Evolutionary conservation across 1,284 basidiomycete species (phyloP), one percentile per base, ranked within the genome.

Genomic region (Fomitiporia mediterranea): DNA sequence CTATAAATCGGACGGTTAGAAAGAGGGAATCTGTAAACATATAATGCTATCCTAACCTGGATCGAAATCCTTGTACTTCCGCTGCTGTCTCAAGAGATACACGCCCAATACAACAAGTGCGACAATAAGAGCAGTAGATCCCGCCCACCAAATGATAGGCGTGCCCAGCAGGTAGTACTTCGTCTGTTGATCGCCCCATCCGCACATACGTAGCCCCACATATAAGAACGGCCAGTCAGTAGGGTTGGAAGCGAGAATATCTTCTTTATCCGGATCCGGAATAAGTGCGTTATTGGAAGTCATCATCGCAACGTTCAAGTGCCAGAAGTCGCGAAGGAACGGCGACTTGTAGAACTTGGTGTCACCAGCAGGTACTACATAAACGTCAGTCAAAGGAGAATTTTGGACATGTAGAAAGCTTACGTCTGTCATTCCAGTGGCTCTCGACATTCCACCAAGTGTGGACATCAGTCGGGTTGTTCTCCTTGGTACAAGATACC

Each of bases 301-400:
- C 93, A 97, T 96, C 97, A 99, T 99, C 13, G 95, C 96, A 13
- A 99, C 92, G 67, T 99, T 99, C 57, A 99, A 83, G 70, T 99
- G 96, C 84, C 94, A 94, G 72, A 99, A 98, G 73, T 99, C 96
- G 55, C 90, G 86, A 55, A 98, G 75, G 81, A 99, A 99, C 0
- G 95, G 90, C 2, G 96, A 97, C 42, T 76, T 79, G 76, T 96
- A 97, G 58, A 88, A 82, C 66, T 91, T 92, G 52, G 80, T 78
- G 55, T 96, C 80, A 2, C 91, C 95, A 3, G 82, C 66, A 3
- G 94, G 92, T 4, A 99, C 92, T 95, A 66, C 25, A 28, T 39
- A 40, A 27, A 5, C n/a, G 19, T 34, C 42, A 48, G 37, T 48
- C 21, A 6, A 59, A 27, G 53, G 46, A 58, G 6, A 60, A 27